phyloP scores from a whole-genome alignment of 768 basidiomycete species.

The Kwoniella mangroviensis region DNA sequence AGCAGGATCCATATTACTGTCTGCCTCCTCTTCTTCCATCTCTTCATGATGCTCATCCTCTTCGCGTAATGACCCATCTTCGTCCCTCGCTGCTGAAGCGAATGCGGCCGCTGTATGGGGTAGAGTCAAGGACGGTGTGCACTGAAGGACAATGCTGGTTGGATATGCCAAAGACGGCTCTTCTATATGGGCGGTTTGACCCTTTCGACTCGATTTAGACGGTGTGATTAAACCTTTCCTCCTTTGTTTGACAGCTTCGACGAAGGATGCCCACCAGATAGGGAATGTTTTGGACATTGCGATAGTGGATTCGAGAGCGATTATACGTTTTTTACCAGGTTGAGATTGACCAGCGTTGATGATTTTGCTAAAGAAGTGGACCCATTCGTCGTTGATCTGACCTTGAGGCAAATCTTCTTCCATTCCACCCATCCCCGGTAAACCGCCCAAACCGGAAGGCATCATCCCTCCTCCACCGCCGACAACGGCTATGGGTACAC shows the following conservation, averaged over 20 bases:
- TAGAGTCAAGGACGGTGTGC: constrained; percentile 71
- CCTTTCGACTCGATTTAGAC: constrained; percentile 59
- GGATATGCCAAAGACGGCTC: constrained; percentile 59
- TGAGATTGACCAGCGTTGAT: constrained; percentile 26
- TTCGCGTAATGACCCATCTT: constrained; percentile 15
- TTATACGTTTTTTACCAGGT: constrained; percentile 65
- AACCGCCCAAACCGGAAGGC: constrained; percentile 7
- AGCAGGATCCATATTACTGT: constrained; percentile 13
- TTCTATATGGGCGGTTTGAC: constrained; percentile 7
- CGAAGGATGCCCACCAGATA: constrained; percentile 78
- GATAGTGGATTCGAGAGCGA: constrained; percentile 82
- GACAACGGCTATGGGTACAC: constrained; percentile 32
- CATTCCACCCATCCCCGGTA: constrained; percentile 12
- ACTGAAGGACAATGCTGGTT: constrained; percentile 84
- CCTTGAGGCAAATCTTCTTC: constrained; percentile 21
- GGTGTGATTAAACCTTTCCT: constrained; percentile 64
- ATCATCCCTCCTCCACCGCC: constrained; percentile 21
- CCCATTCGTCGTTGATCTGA: constrained; percentile 62
- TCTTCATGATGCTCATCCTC: constrained; percentile 6
- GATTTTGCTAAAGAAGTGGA: constrained; percentile 53
- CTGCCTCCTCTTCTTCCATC: constrained; percentile 8
- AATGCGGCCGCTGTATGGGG: constrained; percentile 60
- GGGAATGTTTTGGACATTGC: constrained; percentile 74
- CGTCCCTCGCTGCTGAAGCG: constrained; percentile 2
- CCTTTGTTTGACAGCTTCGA: constrained; percentile 76